phyloP scores from a whole-genome alignment of 129 eudicot genomes.

The Lactuca sativa region DNA sequence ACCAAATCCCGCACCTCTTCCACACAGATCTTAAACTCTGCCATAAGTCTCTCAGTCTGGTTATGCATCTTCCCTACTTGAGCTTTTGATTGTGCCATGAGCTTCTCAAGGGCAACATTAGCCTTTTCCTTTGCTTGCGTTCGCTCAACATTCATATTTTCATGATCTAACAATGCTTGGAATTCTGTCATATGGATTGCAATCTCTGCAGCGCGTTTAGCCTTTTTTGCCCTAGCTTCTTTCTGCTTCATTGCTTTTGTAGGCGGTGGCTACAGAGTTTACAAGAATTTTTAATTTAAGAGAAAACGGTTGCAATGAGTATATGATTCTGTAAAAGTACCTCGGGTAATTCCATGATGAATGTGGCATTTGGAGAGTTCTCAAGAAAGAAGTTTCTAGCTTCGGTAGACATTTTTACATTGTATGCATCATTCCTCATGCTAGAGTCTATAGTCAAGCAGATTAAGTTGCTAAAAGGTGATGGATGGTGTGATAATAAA shows the following conservation, averaged over 20 bases:
- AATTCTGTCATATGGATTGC: neutral
- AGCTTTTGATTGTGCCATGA: too few species aligned
- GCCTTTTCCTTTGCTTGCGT: neutral
- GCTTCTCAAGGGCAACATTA: neutral
- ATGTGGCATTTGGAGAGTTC: constrained; percentile 20
- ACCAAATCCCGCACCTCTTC: constrained; percentile 3
- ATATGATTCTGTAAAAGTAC: neutral
- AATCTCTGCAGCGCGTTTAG: neutral
- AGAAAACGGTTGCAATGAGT: neutral
- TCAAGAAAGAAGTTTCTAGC: constrained; percentile 23
- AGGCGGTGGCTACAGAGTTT: neutral
- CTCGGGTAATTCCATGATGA: constrained; percentile 23
- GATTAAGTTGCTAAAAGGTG: constrained; percentile 5
- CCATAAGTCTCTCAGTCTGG: neutral
- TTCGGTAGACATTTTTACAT: constrained; percentile 9
- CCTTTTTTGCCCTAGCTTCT: neutral
- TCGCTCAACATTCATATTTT: neutral
- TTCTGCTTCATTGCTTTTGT: neutral
- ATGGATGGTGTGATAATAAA: neutral
- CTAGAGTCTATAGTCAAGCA: constrained; percentile 9
- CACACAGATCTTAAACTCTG: neutral
- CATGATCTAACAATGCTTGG: neutral
- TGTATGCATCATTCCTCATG: constrained; percentile 3
- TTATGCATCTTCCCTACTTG: too few species aligned
- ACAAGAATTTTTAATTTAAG: too few species aligned